phyloP scores from a whole-genome alignment of 2,329 filamentous ascomycete species.

The Pseudonectria buxi region DNA sequence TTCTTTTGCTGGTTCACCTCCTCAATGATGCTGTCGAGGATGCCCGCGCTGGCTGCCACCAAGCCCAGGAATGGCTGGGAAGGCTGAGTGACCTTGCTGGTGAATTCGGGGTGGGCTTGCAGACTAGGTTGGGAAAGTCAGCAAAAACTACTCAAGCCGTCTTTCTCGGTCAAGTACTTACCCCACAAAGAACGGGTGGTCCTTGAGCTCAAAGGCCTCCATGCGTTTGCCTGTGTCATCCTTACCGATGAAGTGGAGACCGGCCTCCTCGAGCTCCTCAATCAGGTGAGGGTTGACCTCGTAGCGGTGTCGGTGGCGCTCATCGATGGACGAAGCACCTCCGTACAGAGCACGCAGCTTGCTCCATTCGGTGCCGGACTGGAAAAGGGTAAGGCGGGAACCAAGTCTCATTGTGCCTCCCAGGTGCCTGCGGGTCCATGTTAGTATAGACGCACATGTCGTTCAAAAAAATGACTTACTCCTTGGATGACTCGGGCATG shows the following conservation, averaged over 20 bases:
- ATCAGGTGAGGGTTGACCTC: constrained; percentile 82
- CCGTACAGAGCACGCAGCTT: constrained; percentile 72
- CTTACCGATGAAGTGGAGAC: constrained; percentile 71
- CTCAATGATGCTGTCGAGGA: constrained; percentile 42
- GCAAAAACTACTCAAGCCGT: background rate
- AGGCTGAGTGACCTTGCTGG: constrained; percentile 66
- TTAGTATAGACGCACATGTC: background rate
- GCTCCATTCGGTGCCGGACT: constrained; percentile 69
- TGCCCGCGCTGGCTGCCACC: constrained; percentile 52
- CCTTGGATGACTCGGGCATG: constrained; percentile 69
- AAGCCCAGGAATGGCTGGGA: constrained; percentile 60
- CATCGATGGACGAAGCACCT: constrained; percentile 46
- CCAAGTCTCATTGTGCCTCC: constrained; percentile 87
- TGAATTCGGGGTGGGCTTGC: constrained; percentile 85
- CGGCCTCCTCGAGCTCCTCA: constrained; percentile 58
- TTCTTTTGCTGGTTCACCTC: constrained; percentile 9
- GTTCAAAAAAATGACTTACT: constrained; percentile 20
- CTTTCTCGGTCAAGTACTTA: constrained; percentile 3
- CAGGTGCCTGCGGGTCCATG: constrained; percentile 37
- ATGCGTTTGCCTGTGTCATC: constrained; percentile 72
- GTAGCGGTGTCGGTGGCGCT: constrained; percentile 84
- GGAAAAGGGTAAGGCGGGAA: constrained; percentile 67
- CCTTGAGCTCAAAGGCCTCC: constrained; percentile 75
- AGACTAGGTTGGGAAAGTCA: constrained; percentile 39
- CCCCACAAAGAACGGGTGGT: constrained; percentile 74